These are phyloP conservation scores for Pichia sp. DNA, from an alignment of 1,139 yeast species.

Conservation along the genomic window DNA sequence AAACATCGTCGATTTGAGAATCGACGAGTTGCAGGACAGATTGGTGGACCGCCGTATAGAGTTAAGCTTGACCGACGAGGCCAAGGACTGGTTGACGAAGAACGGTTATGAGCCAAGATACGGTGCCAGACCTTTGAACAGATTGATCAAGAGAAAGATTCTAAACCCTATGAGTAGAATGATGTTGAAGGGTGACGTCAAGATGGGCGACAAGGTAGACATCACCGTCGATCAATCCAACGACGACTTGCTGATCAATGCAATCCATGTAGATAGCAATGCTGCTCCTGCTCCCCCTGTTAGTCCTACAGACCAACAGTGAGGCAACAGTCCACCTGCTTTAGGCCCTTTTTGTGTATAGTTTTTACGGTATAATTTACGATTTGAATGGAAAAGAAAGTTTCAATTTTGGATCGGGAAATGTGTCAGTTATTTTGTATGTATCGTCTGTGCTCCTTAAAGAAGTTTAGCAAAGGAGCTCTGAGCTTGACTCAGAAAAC, in stretches of 20 bases:
- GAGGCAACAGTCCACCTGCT: not conserved
- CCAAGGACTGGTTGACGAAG: conserved; percentile 73
- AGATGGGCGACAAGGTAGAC: conserved; percentile 60
- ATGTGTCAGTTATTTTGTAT: conserved; percentile 12
- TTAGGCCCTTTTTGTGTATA: not conserved
- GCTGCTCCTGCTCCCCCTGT: not conserved
- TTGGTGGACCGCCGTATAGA: conserved; percentile 74
- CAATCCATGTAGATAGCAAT: not conserved
- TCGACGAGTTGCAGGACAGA: conserved; percentile 74
- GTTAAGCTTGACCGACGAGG: conserved; percentile 50
- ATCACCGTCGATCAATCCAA: conserved; percentile 15
- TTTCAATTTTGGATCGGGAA: not conserved
- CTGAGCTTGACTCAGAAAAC: conserved; percentile 29
- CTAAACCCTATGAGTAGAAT: conserved; percentile 83
- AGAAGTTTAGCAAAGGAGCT: conserved; percentile 21
- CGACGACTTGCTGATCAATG: conserved; percentile 6
- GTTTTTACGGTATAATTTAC: conserved; percentile 1
- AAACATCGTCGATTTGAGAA: conserved; percentile 77
- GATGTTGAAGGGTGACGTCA: conserved; percentile 74
- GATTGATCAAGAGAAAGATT: conserved; percentile 75
- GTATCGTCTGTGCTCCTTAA: conserved; percentile 24
- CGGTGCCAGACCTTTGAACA: conserved; percentile 94
- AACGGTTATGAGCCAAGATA: conserved; percentile 86
- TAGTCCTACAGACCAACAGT: not conserved
- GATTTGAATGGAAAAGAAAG: not conserved